Evolutionary conservation across 495 filamentous ascomycete genomes (phyloP).

Genomic region (Podospora anserina): DNA sequence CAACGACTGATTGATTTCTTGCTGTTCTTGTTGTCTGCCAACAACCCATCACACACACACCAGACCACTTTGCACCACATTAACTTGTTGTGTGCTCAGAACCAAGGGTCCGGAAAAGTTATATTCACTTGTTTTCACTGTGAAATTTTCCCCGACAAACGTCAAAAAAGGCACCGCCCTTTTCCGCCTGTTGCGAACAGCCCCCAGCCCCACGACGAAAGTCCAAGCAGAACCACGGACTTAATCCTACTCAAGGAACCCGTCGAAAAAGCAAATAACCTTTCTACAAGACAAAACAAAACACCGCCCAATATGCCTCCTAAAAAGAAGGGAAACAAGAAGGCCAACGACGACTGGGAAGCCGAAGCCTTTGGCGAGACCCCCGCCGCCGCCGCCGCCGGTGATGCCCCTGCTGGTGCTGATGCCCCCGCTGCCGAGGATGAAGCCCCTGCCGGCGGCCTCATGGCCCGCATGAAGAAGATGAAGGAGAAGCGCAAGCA

Average conservation of each 20-base stretch:
- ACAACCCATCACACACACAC: not conserved
- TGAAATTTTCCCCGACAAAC: not conserved
- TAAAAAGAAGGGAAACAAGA: slow-evolving; percentile 94
- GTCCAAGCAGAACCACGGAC: too few relatives aligned
- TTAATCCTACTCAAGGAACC: too few relatives aligned
- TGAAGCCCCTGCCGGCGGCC: slow-evolving; percentile 57
- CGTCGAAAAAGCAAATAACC: too few relatives aligned
- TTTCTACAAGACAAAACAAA: not conserved
- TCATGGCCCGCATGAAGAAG: slow-evolving; percentile 86
- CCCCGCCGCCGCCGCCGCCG: slow-evolving; percentile 35
- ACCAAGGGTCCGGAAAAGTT: not conserved
- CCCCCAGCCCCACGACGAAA: too few relatives aligned
- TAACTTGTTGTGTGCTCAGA: not conserved
- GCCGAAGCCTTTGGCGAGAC: slow-evolving; percentile 81
- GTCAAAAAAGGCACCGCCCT: not conserved
- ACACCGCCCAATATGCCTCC: slow-evolving; percentile 63
- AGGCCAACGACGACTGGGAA: slow-evolving; percentile 91
- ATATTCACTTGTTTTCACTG: not conserved
- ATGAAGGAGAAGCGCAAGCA: slow-evolving; percentile 88
- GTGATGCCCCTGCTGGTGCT: slow-evolving; percentile 30
- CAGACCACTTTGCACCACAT: not conserved
- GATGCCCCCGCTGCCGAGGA: slow-evolving; percentile 49
- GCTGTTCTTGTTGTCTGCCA: not conserved
- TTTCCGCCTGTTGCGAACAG: too few relatives aligned
- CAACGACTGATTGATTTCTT: too few relatives aligned